Evolutionary conservation across 1,284 basidiomycete genomes (phyloP), one percentile per base, ranked within the genome.

Genomic region (Cutaneotrichosporon daszewskae): DNA sequence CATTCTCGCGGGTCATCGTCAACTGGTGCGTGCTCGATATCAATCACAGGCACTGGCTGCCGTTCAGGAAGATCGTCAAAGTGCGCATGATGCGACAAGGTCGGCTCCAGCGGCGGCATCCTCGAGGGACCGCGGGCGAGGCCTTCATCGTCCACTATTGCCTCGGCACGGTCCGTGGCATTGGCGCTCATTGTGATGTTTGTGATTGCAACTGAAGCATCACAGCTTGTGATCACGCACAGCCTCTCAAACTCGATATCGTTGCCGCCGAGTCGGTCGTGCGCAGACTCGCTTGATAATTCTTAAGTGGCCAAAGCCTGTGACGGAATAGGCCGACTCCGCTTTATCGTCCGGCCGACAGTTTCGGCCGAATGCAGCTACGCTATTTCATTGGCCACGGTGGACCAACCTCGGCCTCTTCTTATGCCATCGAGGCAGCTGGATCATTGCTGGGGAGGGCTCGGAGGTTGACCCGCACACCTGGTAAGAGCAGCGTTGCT

Each of bases 1-100:
- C 88, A 92, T 51, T 75, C 61, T 34, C 85, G 74, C 9, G 88
- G 88, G 69, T 91, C 87, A 58, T 91, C 78, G 9, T 75, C 67
- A 3, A 90, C 86, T 12, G 76, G 72, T 23, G 76, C 73, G 60
- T 83, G 81, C 55, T 84, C 82, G 43, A 84, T 83, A 62, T 84
- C 82, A 13, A 74, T 29, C 1, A 60, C 59, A 2, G 59, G 46
- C 6, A 17, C 36, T 12, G 38, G 43, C 13, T 43, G 42, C 16
- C 50, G 39, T 17, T 46, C 48, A 5, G 47, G 39, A 12, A 41
- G 43, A 2, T 42, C 26, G 37, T 47, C 50, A 37, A 58, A 58
- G 31, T 53, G 57, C 18, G 53, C 51, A 37, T 58, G 57, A 11
- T 43, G 47, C 7, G 45, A 45, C 14, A 16, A 14, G 28, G 16